Conservation (phyloP, 768 basidiomycete genomes). For the Aureoboletus auriporus region DNA sequence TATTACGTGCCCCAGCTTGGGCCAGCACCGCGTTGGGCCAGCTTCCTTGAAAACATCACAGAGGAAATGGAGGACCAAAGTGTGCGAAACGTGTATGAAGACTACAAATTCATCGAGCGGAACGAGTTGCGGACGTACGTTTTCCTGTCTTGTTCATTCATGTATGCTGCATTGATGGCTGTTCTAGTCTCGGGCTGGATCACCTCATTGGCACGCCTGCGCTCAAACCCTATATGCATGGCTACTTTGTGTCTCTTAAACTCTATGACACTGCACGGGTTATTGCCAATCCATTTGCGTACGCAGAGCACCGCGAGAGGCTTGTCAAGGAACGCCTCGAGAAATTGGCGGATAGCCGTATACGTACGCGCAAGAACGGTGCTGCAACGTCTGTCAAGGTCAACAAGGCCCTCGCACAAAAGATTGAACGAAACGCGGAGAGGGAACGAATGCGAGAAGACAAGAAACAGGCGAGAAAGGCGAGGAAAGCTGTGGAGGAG, state of each 20-base stretch:
- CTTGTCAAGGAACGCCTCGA: constrained; percentile 86
- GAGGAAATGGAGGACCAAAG: constrained; percentile 96
- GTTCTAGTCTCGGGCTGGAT: constrained; percentile 79
- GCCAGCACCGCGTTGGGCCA: constrained; percentile 94
- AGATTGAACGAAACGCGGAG: constrained; percentile 55
- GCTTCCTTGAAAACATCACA: constrained; percentile 97
- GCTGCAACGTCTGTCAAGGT: constrained; percentile 32
- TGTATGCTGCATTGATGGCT: not conserved
- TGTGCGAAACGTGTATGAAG: constrained; percentile 79
- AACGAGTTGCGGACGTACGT: constrained; percentile 80
- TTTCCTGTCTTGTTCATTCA: constrained; percentile 1
- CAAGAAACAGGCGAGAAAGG: constrained; percentile 46
- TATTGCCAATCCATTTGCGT: constrained; percentile 94
- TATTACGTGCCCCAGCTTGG: constrained; percentile 97
- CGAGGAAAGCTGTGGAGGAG: constrained; percentile 33
- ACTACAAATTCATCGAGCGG: constrained; percentile 95
- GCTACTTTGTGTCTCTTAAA: constrained; percentile 94
- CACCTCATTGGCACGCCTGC: constrained; percentile 92
- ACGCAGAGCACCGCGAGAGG: constrained; percentile 90
- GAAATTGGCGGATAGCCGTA: constrained; percentile 89
- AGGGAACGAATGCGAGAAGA: constrained; percentile 53
- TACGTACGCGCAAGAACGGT: constrained; percentile 70
- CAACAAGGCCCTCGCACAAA: constrained; percentile 85
- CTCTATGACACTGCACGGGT: constrained; percentile 94
- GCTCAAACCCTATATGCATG: constrained; percentile 99